These are phyloP conservation scores for Flueggea neowawraea DNA, from an alignment of 441 rosid species.

Conservation along the genomic window DNA sequence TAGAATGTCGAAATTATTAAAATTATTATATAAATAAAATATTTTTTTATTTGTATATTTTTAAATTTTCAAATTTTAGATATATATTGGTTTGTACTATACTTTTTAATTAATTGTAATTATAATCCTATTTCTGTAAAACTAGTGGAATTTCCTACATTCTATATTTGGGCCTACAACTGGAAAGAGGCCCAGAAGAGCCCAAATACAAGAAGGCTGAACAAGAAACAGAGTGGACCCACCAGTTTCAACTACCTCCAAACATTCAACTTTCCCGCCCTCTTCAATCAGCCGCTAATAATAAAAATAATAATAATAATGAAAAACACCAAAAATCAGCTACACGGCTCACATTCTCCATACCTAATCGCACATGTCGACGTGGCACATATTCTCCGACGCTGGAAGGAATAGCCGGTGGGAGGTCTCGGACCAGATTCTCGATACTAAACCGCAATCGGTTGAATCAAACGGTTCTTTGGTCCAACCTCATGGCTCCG, in stretches of 20 bases:
- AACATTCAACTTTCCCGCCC: constrained; percentile 47
- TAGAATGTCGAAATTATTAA: no score
- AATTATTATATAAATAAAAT: no score
- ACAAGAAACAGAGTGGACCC: background rate
- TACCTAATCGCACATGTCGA: constrained; percentile 45
- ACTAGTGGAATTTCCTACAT: no score
- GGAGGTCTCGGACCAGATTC: constrained; percentile 42
- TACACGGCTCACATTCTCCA: background rate
- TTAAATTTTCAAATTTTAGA: no score
- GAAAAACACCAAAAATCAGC: background rate
- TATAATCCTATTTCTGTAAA: no score
- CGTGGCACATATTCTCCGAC: constrained; percentile 68
- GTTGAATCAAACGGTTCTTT: constrained; percentile 19
- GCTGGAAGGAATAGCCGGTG: constrained; percentile 49
- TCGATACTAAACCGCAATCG: constrained; percentile 11
- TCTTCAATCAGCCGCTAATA: background rate
- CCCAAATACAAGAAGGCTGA: no score
- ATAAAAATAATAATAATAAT: background rate
- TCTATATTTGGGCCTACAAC: no score
- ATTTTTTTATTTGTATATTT: no score
- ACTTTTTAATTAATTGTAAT: no score
- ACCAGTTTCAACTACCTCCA: constrained; percentile 1
- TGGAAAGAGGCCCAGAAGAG: no score
- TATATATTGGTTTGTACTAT: no score
- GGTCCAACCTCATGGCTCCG: constrained; percentile 12